A percentile compares a stretch with the other conserved stretches of the same genome.
Evolutionary conservation across 1,139 yeast species (phyloP).

Genomic region (Scheffersomyces stambukii): DNA sequence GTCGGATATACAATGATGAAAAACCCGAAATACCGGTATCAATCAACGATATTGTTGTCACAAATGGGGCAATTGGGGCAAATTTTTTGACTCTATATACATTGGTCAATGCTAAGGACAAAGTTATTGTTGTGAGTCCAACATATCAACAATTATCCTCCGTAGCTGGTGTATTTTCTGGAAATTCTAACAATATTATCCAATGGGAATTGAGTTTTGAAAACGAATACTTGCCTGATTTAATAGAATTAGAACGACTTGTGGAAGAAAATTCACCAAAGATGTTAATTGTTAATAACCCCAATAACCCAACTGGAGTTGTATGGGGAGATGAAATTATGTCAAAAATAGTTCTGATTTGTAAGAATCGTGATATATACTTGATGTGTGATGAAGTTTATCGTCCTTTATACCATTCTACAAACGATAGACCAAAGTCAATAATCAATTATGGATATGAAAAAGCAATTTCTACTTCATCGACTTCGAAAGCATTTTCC

Average conservation of each 20-base stretch:
- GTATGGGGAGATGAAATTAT: constrained; percentile 36
- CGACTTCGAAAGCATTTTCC: constrained; percentile 53
- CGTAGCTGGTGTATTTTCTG: constrained; percentile 49
- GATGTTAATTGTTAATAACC: constrained; percentile 47
- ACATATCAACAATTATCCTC: constrained; percentile 50
- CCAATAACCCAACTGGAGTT: constrained; percentile 54
- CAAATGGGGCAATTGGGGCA: constrained; percentile 60
- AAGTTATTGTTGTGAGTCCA: constrained; percentile 48
- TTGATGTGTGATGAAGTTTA: constrained; percentile 54
- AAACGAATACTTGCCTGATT: constrained; percentile 33
- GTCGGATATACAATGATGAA: constrained; percentile 31
- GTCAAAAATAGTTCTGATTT: constrained; percentile 34
- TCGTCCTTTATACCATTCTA: constrained; percentile 48
- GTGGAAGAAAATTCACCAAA: constrained; percentile 34
- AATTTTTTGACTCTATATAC: constrained; percentile 48
- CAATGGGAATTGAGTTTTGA: constrained; percentile 28
- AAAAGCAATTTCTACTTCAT: constrained; percentile 45
- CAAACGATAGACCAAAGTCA: constrained; percentile 22
- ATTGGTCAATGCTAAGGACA: constrained; percentile 45
- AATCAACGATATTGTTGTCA: constrained; percentile 37
- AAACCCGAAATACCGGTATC: constrained; percentile 9
- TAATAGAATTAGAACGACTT: constrained; percentile 25
- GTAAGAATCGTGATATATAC: constrained; percentile 28
- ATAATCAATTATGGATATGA: constrained; percentile 40
- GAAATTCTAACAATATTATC: constrained; percentile 26